A percentile compares a stretch with the other conserved stretches of the same genome.
Evolutionary conservation across 495 filamentous ascomycete genomes (phyloP).

Genomic region (Achaetomiella virescens): DNA sequence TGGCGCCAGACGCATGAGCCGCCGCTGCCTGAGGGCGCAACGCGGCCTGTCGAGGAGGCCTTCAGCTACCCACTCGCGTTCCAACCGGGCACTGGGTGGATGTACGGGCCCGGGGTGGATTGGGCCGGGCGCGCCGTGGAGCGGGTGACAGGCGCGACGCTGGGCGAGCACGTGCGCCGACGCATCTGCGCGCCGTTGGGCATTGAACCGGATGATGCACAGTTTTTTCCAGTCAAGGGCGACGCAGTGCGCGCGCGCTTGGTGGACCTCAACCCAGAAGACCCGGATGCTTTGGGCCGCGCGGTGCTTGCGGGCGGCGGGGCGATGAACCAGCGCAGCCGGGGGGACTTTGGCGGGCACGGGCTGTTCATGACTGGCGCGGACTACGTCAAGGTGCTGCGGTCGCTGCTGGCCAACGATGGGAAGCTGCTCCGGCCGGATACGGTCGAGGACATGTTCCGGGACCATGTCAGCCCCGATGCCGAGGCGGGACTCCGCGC

Average conservation of each 20-base stretch:
- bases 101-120: conserved; percentile 27
- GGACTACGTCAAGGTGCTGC: conserved; percentile 16
- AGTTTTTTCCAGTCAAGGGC: conserved; percentile 24
- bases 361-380: conserved; percentile 10
- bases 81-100: conserved; percentile 25
- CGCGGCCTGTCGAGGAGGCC: conserved; percentile 19
- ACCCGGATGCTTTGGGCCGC: conserved; percentile 24
- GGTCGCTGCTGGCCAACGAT: conserved; percentile 24
- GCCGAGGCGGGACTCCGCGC: conserved; percentile 9
- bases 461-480: conserved; percentile 14
- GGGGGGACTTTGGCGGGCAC: conserved; percentile 30
- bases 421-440: conserved; percentile 14
- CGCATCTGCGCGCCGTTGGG: conserved; percentile 24
- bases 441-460: conserved; percentile 47
- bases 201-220: conserved; percentile 33
- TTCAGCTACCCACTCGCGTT: conserved; percentile 24
- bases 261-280: conserved; percentile 23
- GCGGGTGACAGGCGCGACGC: conserved; percentile 10
- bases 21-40: conserved; percentile 8
- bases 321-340: conserved; percentile 8
- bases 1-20: conserved; percentile 20
- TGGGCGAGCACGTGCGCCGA: conserved; percentile 18
- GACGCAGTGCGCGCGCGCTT: conserved; percentile 18
- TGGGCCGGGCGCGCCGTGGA: conserved; percentile 28
- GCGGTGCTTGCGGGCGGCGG: conserved; percentile 42